These are phyloP conservation scores for Chloris gayana DNA, from an alignment of 176 grass and related monocot genomes.

Conservation along the genomic window DNA sequence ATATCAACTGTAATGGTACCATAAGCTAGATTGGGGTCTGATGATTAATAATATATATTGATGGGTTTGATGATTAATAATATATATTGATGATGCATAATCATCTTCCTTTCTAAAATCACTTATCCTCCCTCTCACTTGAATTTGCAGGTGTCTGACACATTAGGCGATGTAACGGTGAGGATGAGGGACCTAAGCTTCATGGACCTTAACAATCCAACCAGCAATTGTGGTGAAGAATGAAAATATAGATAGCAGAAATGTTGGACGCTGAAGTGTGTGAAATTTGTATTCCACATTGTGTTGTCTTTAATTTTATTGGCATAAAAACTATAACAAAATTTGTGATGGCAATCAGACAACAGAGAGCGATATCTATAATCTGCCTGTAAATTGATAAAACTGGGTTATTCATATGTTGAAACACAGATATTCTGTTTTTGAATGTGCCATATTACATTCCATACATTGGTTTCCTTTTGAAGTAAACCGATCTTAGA, in stretches of 20 bases:
- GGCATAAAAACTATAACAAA: neutral
- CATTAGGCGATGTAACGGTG: constrained; percentile 22
- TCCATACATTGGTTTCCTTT: neutral
- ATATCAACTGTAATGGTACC: neutral
- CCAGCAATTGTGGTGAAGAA: constrained; percentile 5
- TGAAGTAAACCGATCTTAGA: neutral
- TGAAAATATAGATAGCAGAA: neutral
- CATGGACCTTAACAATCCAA: neutral
- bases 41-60: neutral
- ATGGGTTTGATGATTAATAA: too few relatives aligned
- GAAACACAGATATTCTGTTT: neutral
- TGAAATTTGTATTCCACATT: neutral
- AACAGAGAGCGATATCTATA: neutral
- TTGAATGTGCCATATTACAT: neutral
- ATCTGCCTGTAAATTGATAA: neutral
- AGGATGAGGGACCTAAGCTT: constrained; percentile 8
- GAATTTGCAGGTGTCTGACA: constrained; percentile 24
- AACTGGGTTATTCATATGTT: neutral
- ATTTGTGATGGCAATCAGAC: neutral
- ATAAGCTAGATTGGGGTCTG: neutral
- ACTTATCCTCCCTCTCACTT: neutral
- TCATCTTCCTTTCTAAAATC: neutral
- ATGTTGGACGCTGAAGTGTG: neutral
- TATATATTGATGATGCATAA: neutral
- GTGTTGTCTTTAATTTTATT: neutral